Conservation (phyloP, 164 flowering plant genomes). For the Aristolochia contorta region DNA sequence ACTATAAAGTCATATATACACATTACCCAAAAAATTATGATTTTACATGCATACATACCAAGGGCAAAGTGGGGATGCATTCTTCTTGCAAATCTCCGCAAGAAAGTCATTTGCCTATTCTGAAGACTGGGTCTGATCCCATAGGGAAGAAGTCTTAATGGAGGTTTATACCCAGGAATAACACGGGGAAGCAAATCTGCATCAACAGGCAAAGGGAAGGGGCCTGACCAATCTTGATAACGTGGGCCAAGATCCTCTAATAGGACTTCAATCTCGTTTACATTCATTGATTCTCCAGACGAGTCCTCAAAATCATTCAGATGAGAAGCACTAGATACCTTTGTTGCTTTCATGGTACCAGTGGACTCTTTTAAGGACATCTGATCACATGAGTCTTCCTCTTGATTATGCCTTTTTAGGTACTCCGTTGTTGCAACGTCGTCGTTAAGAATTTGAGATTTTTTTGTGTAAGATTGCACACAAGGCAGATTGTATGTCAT, state of each 20-base stretch:
- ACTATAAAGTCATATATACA: too few relatives aligned
- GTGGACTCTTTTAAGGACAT: slow-evolving; percentile 9
- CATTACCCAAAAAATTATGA: too few relatives aligned
- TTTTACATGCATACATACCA: slow-evolving; percentile 33
- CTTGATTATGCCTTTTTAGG: not conserved
- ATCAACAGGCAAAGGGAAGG: slow-evolving; percentile 75
- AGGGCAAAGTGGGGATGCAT: slow-evolving; percentile 89
- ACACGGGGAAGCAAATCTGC: slow-evolving; percentile 77
- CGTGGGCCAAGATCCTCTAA: slow-evolving; percentile 82
- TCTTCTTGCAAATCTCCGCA: slow-evolving; percentile 64
- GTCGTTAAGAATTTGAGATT: slow-evolving; percentile 13
- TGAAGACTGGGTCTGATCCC: slow-evolving; percentile 40
- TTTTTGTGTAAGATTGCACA: slow-evolving; percentile 42
- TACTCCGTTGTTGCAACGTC: not conserved
- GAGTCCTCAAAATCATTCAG: slow-evolving; percentile 20
- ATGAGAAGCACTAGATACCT: slow-evolving; percentile 15
- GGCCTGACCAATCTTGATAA: slow-evolving; percentile 77
- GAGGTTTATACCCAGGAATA: slow-evolving; percentile 58
- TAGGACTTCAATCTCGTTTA: slow-evolving; percentile 42
- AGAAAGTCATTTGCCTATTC: slow-evolving; percentile 52
- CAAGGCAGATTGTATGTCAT: slow-evolving; percentile 65
- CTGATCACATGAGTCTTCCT: too few relatives aligned
- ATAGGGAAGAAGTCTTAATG: slow-evolving; percentile 71
- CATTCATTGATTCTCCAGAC: slow-evolving; percentile 35
- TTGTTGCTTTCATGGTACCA: slow-evolving; percentile 9